phyloP scores from a whole-genome alignment of 768 basidiomycete genomes.

The Arthromyces matolae region DNA sequence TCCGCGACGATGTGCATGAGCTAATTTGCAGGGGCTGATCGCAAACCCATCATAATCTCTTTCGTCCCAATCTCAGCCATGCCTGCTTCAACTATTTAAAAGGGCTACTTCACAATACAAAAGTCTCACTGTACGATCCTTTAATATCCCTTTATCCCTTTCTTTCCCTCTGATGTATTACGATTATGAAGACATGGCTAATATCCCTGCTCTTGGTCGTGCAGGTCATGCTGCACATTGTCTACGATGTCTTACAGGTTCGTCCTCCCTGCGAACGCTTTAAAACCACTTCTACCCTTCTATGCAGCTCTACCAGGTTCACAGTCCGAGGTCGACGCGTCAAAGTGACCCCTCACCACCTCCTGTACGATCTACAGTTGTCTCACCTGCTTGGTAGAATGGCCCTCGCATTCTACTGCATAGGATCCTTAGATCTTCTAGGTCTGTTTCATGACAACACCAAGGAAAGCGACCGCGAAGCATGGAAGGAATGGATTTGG shows the following conservation, averaged over 20 bases:
- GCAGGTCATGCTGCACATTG: conserved; percentile 62
- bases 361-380: no score
- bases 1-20: conserved; percentile 8
- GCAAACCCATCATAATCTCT: conserved; percentile 14
- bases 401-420: conserved; percentile 84
- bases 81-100: conserved; percentile 16
- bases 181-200: conserved; percentile 17
- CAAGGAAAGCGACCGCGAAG: conserved; percentile 47
- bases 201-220: conserved; percentile 35
- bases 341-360: no score
- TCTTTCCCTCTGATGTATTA: conserved; percentile 3
- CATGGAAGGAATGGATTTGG: conserved; percentile 88
- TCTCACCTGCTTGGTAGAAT: conserved; percentile 56
- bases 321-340: conserved; percentile 68
- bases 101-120: background rate
- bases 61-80: conserved; percentile 13
- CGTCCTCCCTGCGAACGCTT: conserved; percentile 5
- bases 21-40: conserved; percentile 14
- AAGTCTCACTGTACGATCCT: background rate
- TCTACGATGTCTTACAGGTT: conserved; percentile 60
- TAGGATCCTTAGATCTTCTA: conserved; percentile 80
- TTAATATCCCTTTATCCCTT: conserved; percentile 1
- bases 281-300: background rate
- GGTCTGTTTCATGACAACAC: conserved; percentile 46
- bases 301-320: conserved; percentile 56